Base-by-base conservation (phyloP, 2,329 filamentous ascomycete species). In the Fonsecaea nubica region DNA sequence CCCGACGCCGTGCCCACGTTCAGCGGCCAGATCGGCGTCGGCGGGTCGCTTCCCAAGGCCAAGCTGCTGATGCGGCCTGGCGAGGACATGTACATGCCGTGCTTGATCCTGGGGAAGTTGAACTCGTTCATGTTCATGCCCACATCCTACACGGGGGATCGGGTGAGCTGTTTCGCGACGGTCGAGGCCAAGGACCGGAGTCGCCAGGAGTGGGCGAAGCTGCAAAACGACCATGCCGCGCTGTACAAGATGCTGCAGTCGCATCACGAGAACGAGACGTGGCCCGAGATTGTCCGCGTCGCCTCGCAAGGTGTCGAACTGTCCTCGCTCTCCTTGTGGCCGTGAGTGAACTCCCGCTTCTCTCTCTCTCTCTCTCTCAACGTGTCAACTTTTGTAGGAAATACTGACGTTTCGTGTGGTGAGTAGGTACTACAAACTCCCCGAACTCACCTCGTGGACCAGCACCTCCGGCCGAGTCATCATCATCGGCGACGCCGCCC, bases 401-500 rank as follows among this genome's bases (percentile, higher is more conserved):
- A 25, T 33, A 40, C 61, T 63, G 32, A 63, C 40, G 25, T 33
- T 15, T 8, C 21, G 12, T 13, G 38, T 55, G 30, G 3, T 1
- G 3, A 25, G 3, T 9, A 62, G 55, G 10, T 60, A 63, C 53
- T 68, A 68, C 59, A 55, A 60, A 30, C 64, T 71, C 9, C 70
- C 71, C 10, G 60, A 70, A n/a, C 62, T 72, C 2, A 48, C 18
- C n/a, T 69, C 68, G 1, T 72, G 70, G 69, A 69, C 64, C 7
- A 67, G 62, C 42, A 21, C 32, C 8, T 65, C 67, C 12, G 45
- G 65, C n/a, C 58, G 65, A 42, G 56, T 67, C 2, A 62, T 72
- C 9, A 50, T 72, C 33, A 56, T 72, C 30, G 70, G 71, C 18
- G 71, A 72, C 48, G 69, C 71, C 9, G 68, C 71, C 8, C 68